Evolutionary conservation across 2,329 filamentous ascomycete species (phyloP), one percentile per base, ranked within the genome.

Genomic region (Plenodomus lindquistii): DNA sequence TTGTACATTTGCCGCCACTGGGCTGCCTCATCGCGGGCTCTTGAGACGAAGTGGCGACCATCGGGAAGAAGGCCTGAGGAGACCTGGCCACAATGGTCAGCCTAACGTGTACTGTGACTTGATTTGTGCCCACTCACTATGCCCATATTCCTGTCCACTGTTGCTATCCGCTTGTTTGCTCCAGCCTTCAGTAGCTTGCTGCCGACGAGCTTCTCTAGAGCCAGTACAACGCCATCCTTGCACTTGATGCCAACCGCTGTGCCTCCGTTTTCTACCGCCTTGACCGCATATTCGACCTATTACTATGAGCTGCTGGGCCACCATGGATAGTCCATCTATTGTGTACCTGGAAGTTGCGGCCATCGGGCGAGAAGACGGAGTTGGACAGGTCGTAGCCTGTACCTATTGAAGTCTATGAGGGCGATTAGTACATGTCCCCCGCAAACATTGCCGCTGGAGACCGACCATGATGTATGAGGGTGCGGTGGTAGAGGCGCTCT

Each of bases 331-430:
- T 34, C 44, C n/a, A 18, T 35, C 15, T 18, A n/a, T 16, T 15
- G 20, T 47, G 55, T 72, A 95, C 91, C 78, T 99, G 94, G 77
- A 99, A 99, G 77, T 99, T 99, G 66, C 94, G 89, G 72, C 94
- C 94, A 79, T 99, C 94, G 61, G 94, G 94, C 40, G 94, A 97
- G 83, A 97, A 99, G 81, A 97, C 95, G 71, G 94, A 97, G 84
- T 99, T 99, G 74, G 91, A 91, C 69, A 99, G 88, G 85, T 99
- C 94, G 80, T 99, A 99, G 72, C 94, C 94, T 69, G 94, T 99
- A 73, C 94, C 94, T 88, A 99, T 99, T 72, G 94, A 99, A 71
- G 94, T 99, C 94, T 99, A 46, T 29, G 41, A 19, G 54, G 52
- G 69, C 46, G 67, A 64, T 55, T 42, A 19, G 35, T 31, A 20